A percentile compares a stretch with the other conserved stretches of the same genome.
These are phyloP conservation scores for Ogataea sp. DNA, from an alignment of 805 yeast species.

Conservation along the genomic window DNA sequence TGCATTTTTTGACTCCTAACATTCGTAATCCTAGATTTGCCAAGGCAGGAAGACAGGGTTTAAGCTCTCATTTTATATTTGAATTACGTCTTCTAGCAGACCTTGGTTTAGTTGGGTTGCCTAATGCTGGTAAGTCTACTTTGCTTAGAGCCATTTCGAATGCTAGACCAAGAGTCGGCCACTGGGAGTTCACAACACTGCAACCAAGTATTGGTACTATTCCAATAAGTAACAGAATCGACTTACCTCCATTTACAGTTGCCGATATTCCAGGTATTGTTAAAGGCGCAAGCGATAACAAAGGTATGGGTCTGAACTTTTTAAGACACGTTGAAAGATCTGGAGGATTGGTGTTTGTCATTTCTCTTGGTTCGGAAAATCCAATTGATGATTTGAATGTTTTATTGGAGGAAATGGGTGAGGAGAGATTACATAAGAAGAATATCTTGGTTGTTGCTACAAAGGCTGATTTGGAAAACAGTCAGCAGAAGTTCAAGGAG, in stretches of 20 bases:
- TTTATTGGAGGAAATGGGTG: constrained; percentile 66
- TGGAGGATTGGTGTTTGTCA: constrained; percentile 80
- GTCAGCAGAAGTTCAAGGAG: constrained; percentile 37
- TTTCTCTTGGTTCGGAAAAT: constrained; percentile 59
- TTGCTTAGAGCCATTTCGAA: constrained; percentile 77
- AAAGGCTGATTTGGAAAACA: constrained; percentile 74
- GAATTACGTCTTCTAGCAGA: constrained; percentile 90
- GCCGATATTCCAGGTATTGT: constrained; percentile 98
- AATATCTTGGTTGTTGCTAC: constrained; percentile 76
- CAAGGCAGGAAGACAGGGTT: constrained; percentile 66
- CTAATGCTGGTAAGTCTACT: constrained; percentile 96
- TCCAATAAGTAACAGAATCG: constrained; percentile 39
- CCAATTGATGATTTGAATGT: constrained; percentile 61
- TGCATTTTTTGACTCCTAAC: constrained; percentile 81
- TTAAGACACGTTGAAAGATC: constrained; percentile 89
- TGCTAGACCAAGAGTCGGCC: constrained; percentile 88
- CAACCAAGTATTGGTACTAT: constrained; percentile 92
- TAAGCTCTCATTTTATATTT: constrained; percentile 60
- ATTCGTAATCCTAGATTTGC: constrained; percentile 88
- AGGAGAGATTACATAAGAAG: constrained; percentile 49
- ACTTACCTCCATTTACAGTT: constrained; percentile 70
- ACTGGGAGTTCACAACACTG: constrained; percentile 94
- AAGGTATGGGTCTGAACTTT: constrained; percentile 92
- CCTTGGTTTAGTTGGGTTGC: constrained; percentile 88
- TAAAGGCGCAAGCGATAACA: constrained; percentile 75